Percentiles rank a stretch among this genome's conserved stretches.
Conservation (phyloP, 805 yeast species). For the Barnettozyma californica region DNA sequence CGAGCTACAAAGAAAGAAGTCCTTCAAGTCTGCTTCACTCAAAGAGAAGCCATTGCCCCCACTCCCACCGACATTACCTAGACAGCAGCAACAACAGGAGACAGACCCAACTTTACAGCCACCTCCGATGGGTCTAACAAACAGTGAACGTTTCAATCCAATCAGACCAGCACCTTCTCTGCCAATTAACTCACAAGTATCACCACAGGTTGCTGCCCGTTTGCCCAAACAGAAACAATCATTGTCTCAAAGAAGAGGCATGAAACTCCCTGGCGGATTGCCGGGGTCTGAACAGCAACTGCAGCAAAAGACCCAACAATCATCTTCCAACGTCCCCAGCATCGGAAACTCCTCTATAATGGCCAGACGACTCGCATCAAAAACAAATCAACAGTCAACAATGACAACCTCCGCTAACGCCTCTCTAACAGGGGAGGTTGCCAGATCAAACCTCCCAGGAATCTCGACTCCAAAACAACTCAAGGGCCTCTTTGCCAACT, state of each 20-base stretch:
- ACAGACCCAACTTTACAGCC: background rate
- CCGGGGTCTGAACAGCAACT: constrained; percentile 20
- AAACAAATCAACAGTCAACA: constrained; percentile 6
- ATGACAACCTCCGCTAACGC: constrained; percentile 4
- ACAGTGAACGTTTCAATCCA: constrained; percentile 17
- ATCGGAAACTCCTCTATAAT: constrained; percentile 4
- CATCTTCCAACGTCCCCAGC: constrained; percentile 1
- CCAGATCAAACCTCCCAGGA: background rate
- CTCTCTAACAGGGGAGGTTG: background rate
- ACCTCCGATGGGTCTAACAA: constrained; percentile 1
- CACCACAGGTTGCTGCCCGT: constrained; percentile 75
- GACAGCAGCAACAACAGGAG: background rate
- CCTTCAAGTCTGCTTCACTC: constrained; percentile 7
- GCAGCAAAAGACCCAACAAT: constrained; percentile 8
- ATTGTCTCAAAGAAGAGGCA: constrained; percentile 83
- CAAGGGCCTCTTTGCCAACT: constrained; percentile 72
- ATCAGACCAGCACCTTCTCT: constrained; percentile 27
- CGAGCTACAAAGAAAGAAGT: constrained; percentile 19
- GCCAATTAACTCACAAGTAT: constrained; percentile 46
- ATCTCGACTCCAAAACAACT: constrained; percentile 22
- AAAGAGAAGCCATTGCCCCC: constrained; percentile 36
- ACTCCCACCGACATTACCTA: constrained; percentile 27
- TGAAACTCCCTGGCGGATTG: constrained; percentile 73
- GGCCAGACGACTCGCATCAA: constrained; percentile 9
- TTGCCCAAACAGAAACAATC: constrained; percentile 74